phyloP scores from a whole-genome alignment of 2,329 filamentous ascomycete genomes.

The Trichoderma sp. region DNA sequence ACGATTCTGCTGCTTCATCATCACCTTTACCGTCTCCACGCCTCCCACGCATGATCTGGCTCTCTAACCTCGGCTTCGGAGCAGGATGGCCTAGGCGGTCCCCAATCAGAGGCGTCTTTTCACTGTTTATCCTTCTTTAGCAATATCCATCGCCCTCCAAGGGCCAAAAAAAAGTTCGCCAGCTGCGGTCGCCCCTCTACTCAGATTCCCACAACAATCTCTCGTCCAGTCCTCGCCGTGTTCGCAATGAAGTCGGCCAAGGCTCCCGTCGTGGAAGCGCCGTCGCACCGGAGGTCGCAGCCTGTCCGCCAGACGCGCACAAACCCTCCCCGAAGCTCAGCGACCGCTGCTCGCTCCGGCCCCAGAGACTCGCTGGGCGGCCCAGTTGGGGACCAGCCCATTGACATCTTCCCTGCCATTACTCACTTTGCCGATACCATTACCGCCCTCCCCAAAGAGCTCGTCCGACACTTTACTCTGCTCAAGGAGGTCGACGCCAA shows the following conservation, averaged over 20 bases:
- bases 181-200: constrained; percentile 10
- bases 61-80: constrained; percentile 1
- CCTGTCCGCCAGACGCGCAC: constrained; percentile 63
- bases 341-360: constrained; percentile 44
- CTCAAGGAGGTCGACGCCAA: constrained; percentile 98
- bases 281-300: constrained; percentile 58
- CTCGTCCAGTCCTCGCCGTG: constrained; percentile 28
- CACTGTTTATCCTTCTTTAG: not conserved
- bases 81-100: constrained; percentile 24
- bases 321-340: constrained; percentile 58
- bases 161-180: constrained; percentile 7
- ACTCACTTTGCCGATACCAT: constrained; percentile 87
- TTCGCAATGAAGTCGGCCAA: constrained; percentile 56
- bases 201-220: not conserved
- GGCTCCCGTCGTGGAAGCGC: constrained; percentile 39
- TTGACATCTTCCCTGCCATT: constrained; percentile 65
- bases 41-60: constrained; percentile 16
- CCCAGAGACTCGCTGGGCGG: constrained; percentile 46
- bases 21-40: not conserved
- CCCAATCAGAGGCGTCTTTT: constrained; percentile 20
- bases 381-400: constrained; percentile 53
- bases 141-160: not conserved
- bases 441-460: constrained; percentile 87
- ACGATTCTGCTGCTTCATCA: constrained; percentile 12
- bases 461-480: constrained; percentile 91